Percentiles rank a stretch among this genome's conserved stretches.
Conservation (phyloP, 2,329 filamentous ascomycete species). For the Coniella lustricola region DNA sequence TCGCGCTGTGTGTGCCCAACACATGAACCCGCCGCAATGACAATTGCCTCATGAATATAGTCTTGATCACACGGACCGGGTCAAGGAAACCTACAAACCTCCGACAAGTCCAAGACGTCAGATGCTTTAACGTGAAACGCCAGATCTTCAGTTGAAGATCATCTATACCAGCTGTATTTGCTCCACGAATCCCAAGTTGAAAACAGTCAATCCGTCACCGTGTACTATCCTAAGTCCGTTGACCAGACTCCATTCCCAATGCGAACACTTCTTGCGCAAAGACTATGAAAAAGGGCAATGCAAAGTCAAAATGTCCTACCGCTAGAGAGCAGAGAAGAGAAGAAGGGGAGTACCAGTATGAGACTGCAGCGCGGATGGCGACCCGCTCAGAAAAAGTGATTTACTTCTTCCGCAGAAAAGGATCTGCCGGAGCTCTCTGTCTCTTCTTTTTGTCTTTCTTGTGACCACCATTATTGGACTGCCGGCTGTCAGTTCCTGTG, state of each 20-base stretch:
- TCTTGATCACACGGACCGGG: neutral
- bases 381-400: neutral
- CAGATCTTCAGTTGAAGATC: neutral
- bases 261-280: neutral
- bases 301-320: neutral
- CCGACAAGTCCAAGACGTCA: neutral
- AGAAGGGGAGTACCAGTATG: too few species aligned
- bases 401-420: slow-evolving; percentile 36
- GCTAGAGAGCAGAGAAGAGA: too few species aligned
- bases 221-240: neutral
- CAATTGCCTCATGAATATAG: neutral
- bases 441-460: slow-evolving; percentile 8
- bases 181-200: neutral
- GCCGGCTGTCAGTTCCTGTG: neutral
- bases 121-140: neutral
- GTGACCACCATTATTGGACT: neutral
- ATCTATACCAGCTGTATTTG: neutral
- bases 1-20: too few species aligned
- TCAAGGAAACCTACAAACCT: neutral
- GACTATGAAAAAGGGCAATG: neutral
- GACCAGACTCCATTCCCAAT: neutral
- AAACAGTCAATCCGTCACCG: neutral
- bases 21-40: too few species aligned
- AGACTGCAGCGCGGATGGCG: too few species aligned
- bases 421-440: slow-evolving; percentile 36